phyloP scores from a whole-genome alignment of 106 monocot genomes.

The Xerophyta viscosa region DNA sequence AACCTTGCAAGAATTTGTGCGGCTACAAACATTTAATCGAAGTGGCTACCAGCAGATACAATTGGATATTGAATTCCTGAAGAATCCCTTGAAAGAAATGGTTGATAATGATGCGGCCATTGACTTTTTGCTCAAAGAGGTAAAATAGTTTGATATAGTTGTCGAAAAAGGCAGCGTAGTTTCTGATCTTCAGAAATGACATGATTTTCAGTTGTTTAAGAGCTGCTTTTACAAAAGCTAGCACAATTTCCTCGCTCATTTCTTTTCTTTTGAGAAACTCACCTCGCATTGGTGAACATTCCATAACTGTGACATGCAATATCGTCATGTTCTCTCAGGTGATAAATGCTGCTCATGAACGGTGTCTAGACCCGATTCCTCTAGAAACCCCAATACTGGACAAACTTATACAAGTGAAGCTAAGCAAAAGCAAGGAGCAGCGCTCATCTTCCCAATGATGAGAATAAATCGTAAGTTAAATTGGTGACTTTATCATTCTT shows the following conservation, averaged over 20 bases:
- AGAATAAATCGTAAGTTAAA: no score
- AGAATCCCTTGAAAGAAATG: slow-evolving; percentile 76
- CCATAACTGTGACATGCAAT: not conserved
- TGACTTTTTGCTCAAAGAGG: slow-evolving; percentile 93
- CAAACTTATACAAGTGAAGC: slow-evolving; percentile 71
- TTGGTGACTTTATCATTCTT: no score
- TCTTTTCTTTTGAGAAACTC: no score
- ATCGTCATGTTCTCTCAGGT: no score
- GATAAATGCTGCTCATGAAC: slow-evolving; percentile 80
- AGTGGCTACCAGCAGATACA: slow-evolving; percentile 98
- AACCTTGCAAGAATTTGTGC: slow-evolving; percentile 92
- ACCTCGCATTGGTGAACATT: not conserved
- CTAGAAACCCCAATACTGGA: slow-evolving; percentile 83
- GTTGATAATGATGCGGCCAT: slow-evolving; percentile 76
- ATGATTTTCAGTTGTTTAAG: no score
- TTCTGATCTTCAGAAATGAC: no score
- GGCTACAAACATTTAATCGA: slow-evolving; percentile 86
- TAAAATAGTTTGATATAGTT: not conserved
- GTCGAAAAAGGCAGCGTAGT: not conserved
- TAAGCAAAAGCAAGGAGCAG: slow-evolving; percentile 62
- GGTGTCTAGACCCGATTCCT: slow-evolving; percentile 91
- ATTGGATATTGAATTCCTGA: slow-evolving; percentile 88
- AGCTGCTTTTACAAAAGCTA: no score
- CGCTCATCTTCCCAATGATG: no score
- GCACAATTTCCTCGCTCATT: no score